Evolutionary conservation across 2,329 filamentous ascomycete species (phyloP), one percentile per base, ranked within the genome.

Genomic region (Helotiales sp.): DNA sequence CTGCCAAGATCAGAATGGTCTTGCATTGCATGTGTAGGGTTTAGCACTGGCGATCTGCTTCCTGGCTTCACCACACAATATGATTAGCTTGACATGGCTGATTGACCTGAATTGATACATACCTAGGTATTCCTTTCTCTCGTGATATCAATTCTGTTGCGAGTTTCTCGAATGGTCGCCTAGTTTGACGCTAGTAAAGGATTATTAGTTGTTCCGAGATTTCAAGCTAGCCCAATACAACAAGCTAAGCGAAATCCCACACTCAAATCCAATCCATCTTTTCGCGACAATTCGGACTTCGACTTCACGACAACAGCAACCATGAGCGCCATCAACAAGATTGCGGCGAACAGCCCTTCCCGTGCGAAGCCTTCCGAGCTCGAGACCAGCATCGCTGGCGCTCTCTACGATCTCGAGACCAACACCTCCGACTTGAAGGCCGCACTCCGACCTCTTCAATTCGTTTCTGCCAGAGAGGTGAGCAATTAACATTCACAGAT

Each of bases 391-490:
- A 96, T 99, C 78, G 95, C 95, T 78, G 90, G 88, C 81, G 95
- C 95, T 82, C 91, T 99, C 69, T 96, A 89, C 85, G 95, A 99
- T 76, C 91, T 99, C 81, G 95, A 99, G 91, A 93, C 88, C 84
- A 97, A 97, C 88, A 96, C 95, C 76, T 84, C 92, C 78, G 95
- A 99, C 82, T 90, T 99, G 82, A 96, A 93, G 90, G 86, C 86
- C 75, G 89, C 92, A 72, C 89, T 99, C 77, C 89, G 95, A 76
- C 95, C 95, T 79, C 88, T 99, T 81, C 95, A 99, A 87, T 93
- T 99, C 81, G 91, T 96, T 79, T 96, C 91, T 82, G 95, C 95
- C 78, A 91, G 93, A 81, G 95, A 99, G 93, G 95, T 99, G 89
- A 92, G 92, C 87, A 69, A 63, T 58, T 74, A 66, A 72, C 46